Evolutionary conservation across 2,329 filamentous ascomycete genomes (phyloP), one percentile per base, ranked within the genome.

Genomic region (Neonectria sp.): DNA sequence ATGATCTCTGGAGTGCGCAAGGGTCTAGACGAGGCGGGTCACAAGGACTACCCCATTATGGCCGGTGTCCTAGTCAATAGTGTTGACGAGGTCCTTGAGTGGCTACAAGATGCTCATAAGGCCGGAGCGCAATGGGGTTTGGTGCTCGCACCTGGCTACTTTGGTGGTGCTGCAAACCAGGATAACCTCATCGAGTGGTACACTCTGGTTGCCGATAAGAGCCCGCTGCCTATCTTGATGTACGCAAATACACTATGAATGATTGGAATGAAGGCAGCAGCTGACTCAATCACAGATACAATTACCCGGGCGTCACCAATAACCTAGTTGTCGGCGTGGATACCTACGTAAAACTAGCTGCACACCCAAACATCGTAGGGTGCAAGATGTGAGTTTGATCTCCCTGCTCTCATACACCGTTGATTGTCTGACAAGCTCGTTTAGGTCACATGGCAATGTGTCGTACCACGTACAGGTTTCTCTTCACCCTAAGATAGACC

Each of bases 231-330:
- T 0, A 82, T 91, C 43, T 73, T 90, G 70, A 85, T 90, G 86
- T 89, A 72, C 75, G 85, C 75, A 15, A 13, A 46, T 5, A 11
- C 17, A 6, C 15, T 25, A n/a, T 21, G n/a, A 13, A 35, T 24
- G 0, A 37, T 7, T 27, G 5, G 5, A 49, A 52, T 27, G 27
- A 7, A n/a, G 13, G 15, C 11, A 12, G 17, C 6, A 37, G 25
- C 55, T 63, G 25, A 63, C 46, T 40, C 33, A 33, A 35, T 89
- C 88, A 53, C 68, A 88, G 86, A 65, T 90, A 90, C 79, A 86
- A 91, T 78, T 91, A 91, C 79, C 90, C 90, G 0, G 89, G 88
- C 52, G 89, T 92, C 40, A 90, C 89, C 12, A 92, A 92, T 81
- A 87, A 88, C 73, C 81, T 91, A 71, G 83, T 85, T 70, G 83